A percentile compares a stretch with the other conserved stretches of the same genome.
Conservation (phyloP, 169 alveolate genomes). For the Cryptosporidium xiaoi region DNA sequence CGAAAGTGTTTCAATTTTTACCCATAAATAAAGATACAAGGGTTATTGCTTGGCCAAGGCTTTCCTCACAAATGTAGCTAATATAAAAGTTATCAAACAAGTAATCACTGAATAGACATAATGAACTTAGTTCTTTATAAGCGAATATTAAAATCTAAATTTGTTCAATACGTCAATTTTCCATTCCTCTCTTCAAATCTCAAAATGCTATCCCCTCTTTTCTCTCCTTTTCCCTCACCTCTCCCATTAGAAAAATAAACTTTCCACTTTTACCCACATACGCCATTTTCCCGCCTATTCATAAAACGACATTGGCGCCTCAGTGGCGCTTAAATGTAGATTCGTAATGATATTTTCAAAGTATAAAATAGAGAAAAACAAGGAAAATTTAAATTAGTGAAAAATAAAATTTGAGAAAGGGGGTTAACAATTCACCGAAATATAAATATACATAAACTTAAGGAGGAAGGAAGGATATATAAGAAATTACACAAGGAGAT, state of each 20-base stretch:
- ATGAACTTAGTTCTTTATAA: no score
- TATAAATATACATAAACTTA: no score
- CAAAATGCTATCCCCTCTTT: not conserved
- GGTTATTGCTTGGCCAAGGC: no score
- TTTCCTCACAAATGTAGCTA: no score
- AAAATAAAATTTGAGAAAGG: constrained; percentile 65
- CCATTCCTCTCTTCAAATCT: constrained; percentile 15
- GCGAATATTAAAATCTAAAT: no score
- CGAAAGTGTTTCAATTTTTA: not conserved
- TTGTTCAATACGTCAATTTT: no score
- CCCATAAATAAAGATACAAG: no score
- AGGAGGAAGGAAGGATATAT: no score
- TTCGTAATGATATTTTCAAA: constrained; percentile 23
- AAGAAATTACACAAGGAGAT: not conserved
- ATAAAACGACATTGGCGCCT: constrained; percentile 60
- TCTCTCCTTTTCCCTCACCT: not conserved
- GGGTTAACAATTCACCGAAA: constrained; percentile 24
- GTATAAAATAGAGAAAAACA: not conserved
- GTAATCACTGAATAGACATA: no score
- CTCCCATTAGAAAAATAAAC: not conserved
- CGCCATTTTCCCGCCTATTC: constrained; percentile 25
- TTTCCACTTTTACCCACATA: constrained; percentile 73
- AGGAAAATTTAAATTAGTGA: constrained; percentile 11
- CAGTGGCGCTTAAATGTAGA: constrained; percentile 60
- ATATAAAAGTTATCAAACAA: no score